Conservation (phyloP, 2,329 filamentous ascomycete genomes). For the Zasmidium citrigriseum region DNA sequence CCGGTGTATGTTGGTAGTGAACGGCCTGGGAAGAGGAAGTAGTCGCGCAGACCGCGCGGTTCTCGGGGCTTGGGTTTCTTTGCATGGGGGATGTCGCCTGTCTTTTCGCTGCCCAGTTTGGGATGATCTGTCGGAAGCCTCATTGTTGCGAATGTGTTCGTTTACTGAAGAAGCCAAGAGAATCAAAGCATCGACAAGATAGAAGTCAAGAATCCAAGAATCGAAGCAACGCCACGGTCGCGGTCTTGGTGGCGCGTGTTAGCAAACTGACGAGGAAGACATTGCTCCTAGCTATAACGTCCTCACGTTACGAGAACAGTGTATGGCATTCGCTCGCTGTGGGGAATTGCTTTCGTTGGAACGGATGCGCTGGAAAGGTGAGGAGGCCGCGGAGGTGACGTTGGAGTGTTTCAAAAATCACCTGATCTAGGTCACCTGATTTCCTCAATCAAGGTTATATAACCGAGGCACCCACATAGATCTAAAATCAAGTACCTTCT, state of each 20-base stretch:
- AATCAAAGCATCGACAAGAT: not conserved
- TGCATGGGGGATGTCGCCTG: constrained; percentile 40
- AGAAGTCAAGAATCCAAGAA: not conserved
- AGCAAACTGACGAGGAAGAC: too few species aligned
- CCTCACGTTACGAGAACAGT: not conserved
- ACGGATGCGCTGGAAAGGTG: not conserved
- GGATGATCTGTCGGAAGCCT: constrained; percentile 14
- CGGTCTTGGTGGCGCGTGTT: not conserved
- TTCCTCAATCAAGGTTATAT: too few species aligned
- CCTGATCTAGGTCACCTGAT: too few species aligned
- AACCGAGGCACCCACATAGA: too few species aligned
- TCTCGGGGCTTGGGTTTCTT: constrained; percentile 52
- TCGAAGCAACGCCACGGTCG: not conserved
- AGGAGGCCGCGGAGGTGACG: not conserved
- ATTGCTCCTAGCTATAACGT: not conserved
- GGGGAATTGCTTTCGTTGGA: not conserved
- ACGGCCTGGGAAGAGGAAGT: constrained; percentile 45
- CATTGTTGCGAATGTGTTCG: constrained; percentile 5
- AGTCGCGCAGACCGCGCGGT: constrained; percentile 50
- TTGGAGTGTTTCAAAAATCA: not conserved
- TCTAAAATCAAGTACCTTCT: too few species aligned
- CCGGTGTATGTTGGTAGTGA: constrained; percentile 54
- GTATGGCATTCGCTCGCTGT: not conserved
- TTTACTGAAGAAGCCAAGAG: too few species aligned
- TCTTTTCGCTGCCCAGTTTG: constrained; percentile 19